Conservation (phyloP, 352 stramenopile species). For the Globisporangium camurandrum region DNA sequence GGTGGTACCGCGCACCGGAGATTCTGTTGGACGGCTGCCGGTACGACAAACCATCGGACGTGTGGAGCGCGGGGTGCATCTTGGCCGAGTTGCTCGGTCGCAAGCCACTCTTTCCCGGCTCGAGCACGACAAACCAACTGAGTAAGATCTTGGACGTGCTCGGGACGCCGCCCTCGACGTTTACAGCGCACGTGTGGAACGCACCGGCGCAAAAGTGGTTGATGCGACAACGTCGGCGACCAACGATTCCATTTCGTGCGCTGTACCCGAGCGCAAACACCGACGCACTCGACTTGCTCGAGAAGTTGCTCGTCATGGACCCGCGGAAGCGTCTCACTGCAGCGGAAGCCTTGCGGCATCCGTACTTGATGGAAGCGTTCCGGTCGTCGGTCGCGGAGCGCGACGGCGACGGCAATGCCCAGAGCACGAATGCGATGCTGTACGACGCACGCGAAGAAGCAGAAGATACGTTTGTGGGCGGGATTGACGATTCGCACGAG, state of each 20-base stretch:
- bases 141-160: constrained; percentile 95
- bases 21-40: constrained; percentile 80
- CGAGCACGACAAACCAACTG: constrained; percentile 94
- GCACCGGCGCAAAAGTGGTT: constrained; percentile 64
- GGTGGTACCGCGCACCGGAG: constrained; percentile 90
- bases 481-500: constrained; percentile 71
- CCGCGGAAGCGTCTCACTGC: constrained; percentile 73
- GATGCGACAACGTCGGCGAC: constrained; percentile 43
- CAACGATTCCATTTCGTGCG: constrained; percentile 58
- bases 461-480: constrained; percentile 54
- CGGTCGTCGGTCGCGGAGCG: constrained; percentile 23
- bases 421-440: constrained; percentile 12
- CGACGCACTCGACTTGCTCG: constrained; percentile 60
- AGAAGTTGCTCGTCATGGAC: constrained; percentile 66
- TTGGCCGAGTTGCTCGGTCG: constrained; percentile 93
- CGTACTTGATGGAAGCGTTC: constrained; percentile 84
- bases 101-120: constrained; percentile 94
- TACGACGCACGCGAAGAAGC: constrained; percentile 46
- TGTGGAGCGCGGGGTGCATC: constrained; percentile 92
- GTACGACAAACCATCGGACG: constrained; percentile 69
- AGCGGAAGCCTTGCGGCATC: constrained; percentile 92
- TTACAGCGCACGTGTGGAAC: constrained; percentile 61
- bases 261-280: constrained; percentile 71
- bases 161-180: constrained; percentile 73
- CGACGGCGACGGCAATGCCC: constrained; percentile 6